Base-by-base conservation (phyloP, 2,329 filamentous ascomycete genomes). In the Ophiostoma australiae region DNA sequence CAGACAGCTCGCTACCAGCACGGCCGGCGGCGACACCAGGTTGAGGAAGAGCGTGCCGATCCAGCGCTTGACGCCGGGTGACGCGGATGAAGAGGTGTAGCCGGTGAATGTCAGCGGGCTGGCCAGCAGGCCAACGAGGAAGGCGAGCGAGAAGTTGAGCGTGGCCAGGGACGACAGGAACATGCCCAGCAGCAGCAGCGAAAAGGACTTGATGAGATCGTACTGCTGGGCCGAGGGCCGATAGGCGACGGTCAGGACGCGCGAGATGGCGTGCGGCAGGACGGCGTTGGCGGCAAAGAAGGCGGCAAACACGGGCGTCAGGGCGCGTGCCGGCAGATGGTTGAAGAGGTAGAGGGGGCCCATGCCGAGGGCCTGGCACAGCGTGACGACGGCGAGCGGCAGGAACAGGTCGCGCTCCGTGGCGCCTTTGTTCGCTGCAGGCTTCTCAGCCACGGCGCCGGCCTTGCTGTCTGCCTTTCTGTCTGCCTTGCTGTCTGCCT, bases 161-260 rank as follows among this genome's bases (percentile, higher is more conserved):
- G 94, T 99, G 2, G 95, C 94, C 15, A 99, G 90, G 0, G 94
- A 91, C 15, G 94, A 94, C 74, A 99, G 88, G 76, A 93, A 94
- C 83, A 97, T 92, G 76, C 95, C 95, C 0, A 98, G 87, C 11
- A 97, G 84, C 15, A 99, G 88, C n/a, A 98, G 87, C 6, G 93
- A 97, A 82, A 98, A 93, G 72, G 91, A 95, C 78, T 96, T 94
- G 74, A 93, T 89, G 69, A 97, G 87, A 67, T 89, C 86, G 76
- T 90, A 89, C 77, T 94, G 90, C 77, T 94, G 92, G 4, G 79
- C 75, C 0, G 88, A 89, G 1, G 89, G 87, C 33, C 79, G 80
- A 76, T 80, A 85, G 73, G 81, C 80, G 33, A 79, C 78, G 35
- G 83, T 83, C 31, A 93, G 80, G 37, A 88, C 72, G 72, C 81